Evolutionary conservation across 805 yeast genomes (phyloP).

Genomic region (Kodamaea sagamina): DNA sequence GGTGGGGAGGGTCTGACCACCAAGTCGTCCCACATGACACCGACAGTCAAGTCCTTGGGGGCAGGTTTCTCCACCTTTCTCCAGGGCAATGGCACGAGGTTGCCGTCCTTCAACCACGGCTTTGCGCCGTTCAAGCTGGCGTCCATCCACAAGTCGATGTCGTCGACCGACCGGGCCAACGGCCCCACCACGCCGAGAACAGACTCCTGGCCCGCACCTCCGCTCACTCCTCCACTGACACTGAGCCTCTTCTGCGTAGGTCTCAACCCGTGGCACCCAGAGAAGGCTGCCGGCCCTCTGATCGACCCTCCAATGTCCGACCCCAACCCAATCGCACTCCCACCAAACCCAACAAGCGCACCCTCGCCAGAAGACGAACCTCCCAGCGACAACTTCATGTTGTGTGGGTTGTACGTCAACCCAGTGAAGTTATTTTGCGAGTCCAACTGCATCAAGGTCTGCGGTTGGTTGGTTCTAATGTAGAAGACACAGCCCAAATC

Average conservation of each 20-base stretch:
- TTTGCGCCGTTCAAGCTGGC: slow-evolving; percentile 59
- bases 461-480: slow-evolving; percentile 69
- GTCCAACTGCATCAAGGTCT: slow-evolving; percentile 68
- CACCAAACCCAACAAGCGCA: slow-evolving; percentile 58
- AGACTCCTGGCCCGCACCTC: slow-evolving; percentile 65
- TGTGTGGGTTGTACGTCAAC: slow-evolving; percentile 58
- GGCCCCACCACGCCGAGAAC: slow-evolving; percentile 72
- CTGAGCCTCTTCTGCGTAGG: slow-evolving; percentile 58
- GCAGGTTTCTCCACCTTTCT: slow-evolving; percentile 42
- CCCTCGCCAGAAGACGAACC: slow-evolving; percentile 81
- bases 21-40: slow-evolving; percentile 64
- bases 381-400: slow-evolving; percentile 60
- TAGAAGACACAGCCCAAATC: slow-evolving; percentile 58
- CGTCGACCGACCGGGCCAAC: slow-evolving; percentile 62
- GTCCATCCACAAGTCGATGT: slow-evolving; percentile 69
- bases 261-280: slow-evolving; percentile 62
- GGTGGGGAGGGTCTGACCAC: slow-evolving; percentile 70
- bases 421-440: slow-evolving; percentile 63
- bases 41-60: slow-evolving; percentile 55
- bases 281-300: slow-evolving; percentile 66
- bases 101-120: slow-evolving; percentile 60
- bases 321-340: slow-evolving; percentile 64
- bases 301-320: slow-evolving; percentile 75
- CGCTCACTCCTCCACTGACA: slow-evolving; percentile 48
- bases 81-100: slow-evolving; percentile 55